Percentiles rank a stretch among this genome's conserved stretches.
Evolutionary conservation across 2,329 filamentous ascomycete species (phyloP).

Genomic region (Dactylellina parvicollis): DNA sequence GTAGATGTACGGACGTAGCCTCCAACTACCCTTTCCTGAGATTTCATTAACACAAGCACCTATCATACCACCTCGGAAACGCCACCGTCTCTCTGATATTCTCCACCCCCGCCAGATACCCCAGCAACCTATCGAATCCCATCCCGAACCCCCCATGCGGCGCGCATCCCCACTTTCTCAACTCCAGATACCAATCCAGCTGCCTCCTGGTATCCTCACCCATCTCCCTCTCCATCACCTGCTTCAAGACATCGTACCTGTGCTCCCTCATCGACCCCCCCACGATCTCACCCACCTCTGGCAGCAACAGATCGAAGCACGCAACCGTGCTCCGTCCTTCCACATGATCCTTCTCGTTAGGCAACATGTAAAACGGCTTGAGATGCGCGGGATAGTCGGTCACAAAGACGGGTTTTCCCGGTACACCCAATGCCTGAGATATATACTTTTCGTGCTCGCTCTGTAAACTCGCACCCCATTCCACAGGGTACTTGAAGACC

Average conservation of each 20-base stretch:
- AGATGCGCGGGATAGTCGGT: constrained; percentile 88
- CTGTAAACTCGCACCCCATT: constrained; percentile 79
- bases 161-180: constrained; percentile 88
- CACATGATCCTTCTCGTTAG: constrained; percentile 62
- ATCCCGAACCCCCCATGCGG: constrained; percentile 91
- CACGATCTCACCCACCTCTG: constrained; percentile 84
- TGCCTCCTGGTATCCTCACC: constrained; percentile 63
- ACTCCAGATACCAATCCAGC: constrained; percentile 86
- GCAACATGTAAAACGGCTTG: constrained; percentile 92
- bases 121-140: constrained; percentile 85
- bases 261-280: constrained; percentile 92
- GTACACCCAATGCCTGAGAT: constrained; percentile 72
- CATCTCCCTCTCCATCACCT: constrained; percentile 52
- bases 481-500: constrained; percentile 74
- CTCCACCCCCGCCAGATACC: constrained; percentile 81
- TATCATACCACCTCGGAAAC: constrained; percentile 79
- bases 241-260: constrained; percentile 72
- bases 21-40: too few species aligned
- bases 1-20: too few species aligned
- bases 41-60: constrained; percentile 68
- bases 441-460: constrained; percentile 93
- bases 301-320: constrained; percentile 89
- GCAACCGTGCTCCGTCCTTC: constrained; percentile 71
- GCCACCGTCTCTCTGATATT: constrained; percentile 86
- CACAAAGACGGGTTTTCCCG: constrained; percentile 77